Conservation (phyloP, 495 filamentous ascomycete genomes). For the Trichoderma reesei region DNA sequence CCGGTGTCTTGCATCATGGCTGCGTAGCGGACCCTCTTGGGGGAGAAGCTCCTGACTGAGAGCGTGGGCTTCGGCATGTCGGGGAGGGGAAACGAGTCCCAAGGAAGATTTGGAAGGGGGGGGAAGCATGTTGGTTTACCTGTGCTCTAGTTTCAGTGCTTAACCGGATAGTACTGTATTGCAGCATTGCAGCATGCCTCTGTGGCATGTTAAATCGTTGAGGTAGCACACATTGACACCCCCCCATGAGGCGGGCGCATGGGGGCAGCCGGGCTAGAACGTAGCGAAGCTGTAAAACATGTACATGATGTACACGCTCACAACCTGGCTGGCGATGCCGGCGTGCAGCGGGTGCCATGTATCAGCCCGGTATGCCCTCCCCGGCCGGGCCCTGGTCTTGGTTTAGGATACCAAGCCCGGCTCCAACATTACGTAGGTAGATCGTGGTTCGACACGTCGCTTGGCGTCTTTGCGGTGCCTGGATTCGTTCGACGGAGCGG, state of each 20-base stretch:
- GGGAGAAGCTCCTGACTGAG: background rate
- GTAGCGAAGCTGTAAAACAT: no score
- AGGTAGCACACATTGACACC: no score
- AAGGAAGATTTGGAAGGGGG: no score
- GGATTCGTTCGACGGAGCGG: background rate
- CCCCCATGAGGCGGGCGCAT: background rate
- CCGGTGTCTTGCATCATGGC: conserved; percentile 7
- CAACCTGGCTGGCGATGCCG: background rate
- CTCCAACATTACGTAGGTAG: conserved; percentile 1
- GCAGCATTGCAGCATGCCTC: no score
- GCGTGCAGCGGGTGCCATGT: background rate
- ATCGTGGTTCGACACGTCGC: background rate
- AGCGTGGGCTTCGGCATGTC: background rate
- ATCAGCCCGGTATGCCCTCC: background rate
- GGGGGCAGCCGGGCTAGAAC: background rate
- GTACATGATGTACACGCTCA: background rate
- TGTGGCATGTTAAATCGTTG: no score
- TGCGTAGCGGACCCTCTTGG: conserved; percentile 2
- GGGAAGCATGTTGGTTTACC: no score
- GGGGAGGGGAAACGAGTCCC: background rate
- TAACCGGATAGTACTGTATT: no score
- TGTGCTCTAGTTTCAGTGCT: no score
- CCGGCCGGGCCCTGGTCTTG: background rate
- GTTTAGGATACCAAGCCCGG: background rate
- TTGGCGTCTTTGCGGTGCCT: background rate